These are phyloP conservation scores for Solanum ahanhuiri DNA, from an alignment of 257 asterid genomes.

Conservation along the genomic window DNA sequence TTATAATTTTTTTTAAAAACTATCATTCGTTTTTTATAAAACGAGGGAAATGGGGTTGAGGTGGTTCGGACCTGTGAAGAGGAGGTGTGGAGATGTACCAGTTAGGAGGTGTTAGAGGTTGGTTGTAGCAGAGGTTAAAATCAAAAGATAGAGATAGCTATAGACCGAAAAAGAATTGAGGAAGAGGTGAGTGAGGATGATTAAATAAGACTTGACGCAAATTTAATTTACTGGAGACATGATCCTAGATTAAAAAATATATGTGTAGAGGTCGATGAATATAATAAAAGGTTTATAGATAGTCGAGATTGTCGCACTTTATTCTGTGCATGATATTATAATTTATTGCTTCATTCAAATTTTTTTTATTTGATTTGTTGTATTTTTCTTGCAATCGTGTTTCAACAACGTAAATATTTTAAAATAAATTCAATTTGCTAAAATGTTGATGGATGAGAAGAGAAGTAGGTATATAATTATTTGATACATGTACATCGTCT, in stretches of 20 bases:
- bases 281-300: neutral
- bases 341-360: neutral
- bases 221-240: neutral
- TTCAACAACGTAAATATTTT: neutral
- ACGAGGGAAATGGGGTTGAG: neutral
- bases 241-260: accelerated
- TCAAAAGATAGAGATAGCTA: accelerated
- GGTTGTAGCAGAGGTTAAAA: neutral
- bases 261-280: neutral
- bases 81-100: neutral
- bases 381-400: neutral
- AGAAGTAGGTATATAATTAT: neutral
- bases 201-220: neutral
- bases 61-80: neutral
- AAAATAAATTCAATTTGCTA: neutral
- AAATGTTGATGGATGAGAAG: neutral
- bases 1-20: neutral
- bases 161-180: neutral
- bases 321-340: neutral
- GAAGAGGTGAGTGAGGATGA: neutral
- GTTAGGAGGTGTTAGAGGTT: neutral
- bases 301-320: neutral
- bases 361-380: neutral
- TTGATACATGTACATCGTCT: neutral
- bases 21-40: neutral